phyloP scores from a whole-genome alignment of 345 rosid genomes.

The Lepidium africanum region DNA sequence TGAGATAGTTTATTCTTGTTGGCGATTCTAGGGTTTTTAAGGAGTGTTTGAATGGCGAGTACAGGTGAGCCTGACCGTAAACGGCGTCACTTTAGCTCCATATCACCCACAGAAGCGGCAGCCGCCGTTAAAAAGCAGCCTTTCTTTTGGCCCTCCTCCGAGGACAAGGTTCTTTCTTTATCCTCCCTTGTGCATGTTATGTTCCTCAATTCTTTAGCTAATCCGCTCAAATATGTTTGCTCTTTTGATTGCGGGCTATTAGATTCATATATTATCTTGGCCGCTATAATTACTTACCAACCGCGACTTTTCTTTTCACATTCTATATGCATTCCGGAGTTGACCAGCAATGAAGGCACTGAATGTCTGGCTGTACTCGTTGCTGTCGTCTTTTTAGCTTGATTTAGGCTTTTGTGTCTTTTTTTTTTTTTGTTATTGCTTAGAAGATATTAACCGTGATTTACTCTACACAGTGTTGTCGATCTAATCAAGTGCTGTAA shows the following conservation, averaged over 20 bases:
- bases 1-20: constrained; percentile 11
- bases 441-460: neutral
- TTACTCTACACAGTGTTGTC: neutral
- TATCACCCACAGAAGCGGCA: constrained; percentile 64
- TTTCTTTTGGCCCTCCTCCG: constrained; percentile 58
- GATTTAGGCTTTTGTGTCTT: neutral
- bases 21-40: constrained; percentile 36
- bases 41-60: constrained; percentile 62
- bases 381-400: neutral
- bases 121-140: constrained; percentile 61
- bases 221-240: neutral
- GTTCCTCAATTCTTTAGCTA: neutral
- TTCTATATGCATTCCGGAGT: neutral
- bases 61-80: constrained; percentile 89
- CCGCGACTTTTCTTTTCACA: neutral
- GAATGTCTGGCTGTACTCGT: neutral
- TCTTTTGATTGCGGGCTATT: neutral
- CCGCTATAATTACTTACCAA: neutral
- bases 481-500: neutral
- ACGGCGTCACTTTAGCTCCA: constrained; percentile 67
- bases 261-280: neutral
- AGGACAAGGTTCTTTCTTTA: constrained; percentile 50
- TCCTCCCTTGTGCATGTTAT: constrained; percentile 8
- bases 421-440: neutral
- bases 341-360: neutral